Evolutionary conservation across 805 yeast species (phyloP).

Genomic region (Phaffomyces antillensis): DNA sequence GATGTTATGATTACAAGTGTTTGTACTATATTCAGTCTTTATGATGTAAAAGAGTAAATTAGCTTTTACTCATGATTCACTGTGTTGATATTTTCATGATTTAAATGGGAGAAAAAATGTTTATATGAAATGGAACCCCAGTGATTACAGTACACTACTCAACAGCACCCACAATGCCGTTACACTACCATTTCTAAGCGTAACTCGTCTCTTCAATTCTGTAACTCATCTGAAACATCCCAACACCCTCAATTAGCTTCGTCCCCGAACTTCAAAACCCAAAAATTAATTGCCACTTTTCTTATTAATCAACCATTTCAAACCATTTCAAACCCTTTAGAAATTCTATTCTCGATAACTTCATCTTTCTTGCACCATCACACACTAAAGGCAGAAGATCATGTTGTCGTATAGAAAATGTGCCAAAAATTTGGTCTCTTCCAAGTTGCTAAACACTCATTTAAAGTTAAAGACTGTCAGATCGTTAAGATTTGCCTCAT

Average conservation of each 20-base stretch:
- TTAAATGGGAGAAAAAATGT: too few species aligned
- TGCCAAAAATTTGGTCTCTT: not conserved
- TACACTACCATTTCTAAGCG: too few species aligned
- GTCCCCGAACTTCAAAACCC: too few species aligned
- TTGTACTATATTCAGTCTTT: too few species aligned
- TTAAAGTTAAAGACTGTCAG: not conserved
- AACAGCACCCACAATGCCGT: too few species aligned
- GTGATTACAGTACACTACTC: too few species aligned
- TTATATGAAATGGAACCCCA: too few species aligned
- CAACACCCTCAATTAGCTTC: too few species aligned
- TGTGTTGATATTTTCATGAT: too few species aligned
- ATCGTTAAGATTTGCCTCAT: conserved; percentile 7
- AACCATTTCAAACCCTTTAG: not conserved
- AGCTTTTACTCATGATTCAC: too few species aligned
- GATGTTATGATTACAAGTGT: not conserved
- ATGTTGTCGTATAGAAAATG: conserved; percentile 8
- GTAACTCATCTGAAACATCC: not conserved
- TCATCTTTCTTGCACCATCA: not conserved
- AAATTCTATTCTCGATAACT: not conserved
- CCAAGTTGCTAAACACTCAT: not conserved
- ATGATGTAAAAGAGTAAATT: not conserved
- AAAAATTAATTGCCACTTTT: conserved; percentile 2
- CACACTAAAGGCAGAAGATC: not conserved
- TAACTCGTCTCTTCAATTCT: not conserved
- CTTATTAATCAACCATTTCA: not conserved